Percentiles rank a stretch among this genome's conserved stretches.
Evolutionary conservation across 805 yeast species (phyloP).

Genomic region (Debaryomyces tyrocola): DNA sequence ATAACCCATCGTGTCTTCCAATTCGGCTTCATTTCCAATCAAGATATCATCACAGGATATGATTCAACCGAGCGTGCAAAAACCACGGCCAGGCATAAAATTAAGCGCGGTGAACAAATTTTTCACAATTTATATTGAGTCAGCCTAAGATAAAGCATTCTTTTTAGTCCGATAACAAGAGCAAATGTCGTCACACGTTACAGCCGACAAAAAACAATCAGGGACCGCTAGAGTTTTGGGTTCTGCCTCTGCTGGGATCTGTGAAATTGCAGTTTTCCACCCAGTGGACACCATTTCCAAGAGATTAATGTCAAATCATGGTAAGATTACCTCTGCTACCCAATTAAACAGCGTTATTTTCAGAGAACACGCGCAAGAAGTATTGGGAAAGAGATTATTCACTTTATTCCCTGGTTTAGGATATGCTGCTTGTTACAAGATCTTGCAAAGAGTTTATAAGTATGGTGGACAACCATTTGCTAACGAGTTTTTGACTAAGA

Average conservation of each 20-base stretch:
- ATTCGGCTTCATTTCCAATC: too few species aligned
- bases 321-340: conserved; percentile 58
- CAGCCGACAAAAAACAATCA: conserved; percentile 78
- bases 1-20: too few species aligned
- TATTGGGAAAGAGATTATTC: conserved; percentile 67
- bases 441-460: conserved; percentile 95
- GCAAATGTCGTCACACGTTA: conserved; percentile 34
- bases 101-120: not conserved
- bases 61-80: too few species aligned
- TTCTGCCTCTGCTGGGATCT: conserved; percentile 97
- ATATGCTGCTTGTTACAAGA: conserved; percentile 96
- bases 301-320: conserved; percentile 84
- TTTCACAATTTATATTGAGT: not conserved
- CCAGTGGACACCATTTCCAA: conserved; percentile 98
- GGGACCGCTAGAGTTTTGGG: conserved; percentile 90
- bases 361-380: conserved; percentile 72
- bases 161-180: not conserved
- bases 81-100: too few species aligned
- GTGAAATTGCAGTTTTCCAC: conserved; percentile 96
- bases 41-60: too few species aligned
- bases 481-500: conserved; percentile 81
- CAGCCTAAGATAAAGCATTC: not conserved
- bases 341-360: conserved; percentile 87
- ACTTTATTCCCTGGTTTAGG: conserved; percentile 97
- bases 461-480: conserved; percentile 99